Evolutionary conservation across 768 basidiomycete genomes (phyloP).

Genomic region (Naganishia vishniacii): DNA sequence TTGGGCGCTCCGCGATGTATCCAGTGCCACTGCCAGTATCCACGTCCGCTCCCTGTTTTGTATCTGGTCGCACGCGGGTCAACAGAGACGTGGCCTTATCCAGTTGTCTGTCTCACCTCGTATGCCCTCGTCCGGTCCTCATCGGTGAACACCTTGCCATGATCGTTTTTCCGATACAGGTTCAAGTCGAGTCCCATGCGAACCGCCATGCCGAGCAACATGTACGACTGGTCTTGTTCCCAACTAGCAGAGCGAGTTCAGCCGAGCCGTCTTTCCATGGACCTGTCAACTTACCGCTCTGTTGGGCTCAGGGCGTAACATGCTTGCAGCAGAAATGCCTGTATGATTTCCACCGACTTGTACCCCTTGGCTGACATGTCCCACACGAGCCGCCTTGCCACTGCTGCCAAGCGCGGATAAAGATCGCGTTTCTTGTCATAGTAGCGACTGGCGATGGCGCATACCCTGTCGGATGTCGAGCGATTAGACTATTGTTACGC

Average conservation of each 20-base stretch:
- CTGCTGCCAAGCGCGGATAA: constrained; percentile 60
- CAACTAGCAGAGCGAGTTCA: constrained; percentile 50
- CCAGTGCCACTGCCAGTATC: constrained; percentile 83
- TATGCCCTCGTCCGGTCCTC: constrained; percentile 70
- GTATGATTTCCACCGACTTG: constrained; percentile 80
- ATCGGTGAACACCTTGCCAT: constrained; percentile 64
- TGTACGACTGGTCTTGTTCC: constrained; percentile 93
- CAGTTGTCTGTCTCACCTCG: constrained; percentile 35
- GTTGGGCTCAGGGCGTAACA: constrained; percentile 91
- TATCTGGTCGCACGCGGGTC: no score
- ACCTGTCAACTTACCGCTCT: constrained; percentile 55
- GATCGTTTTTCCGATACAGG: constrained; percentile 74
- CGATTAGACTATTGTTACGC: neutral
- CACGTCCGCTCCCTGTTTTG: constrained; percentile 93
- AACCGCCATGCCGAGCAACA: constrained; percentile 77
- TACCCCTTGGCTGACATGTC: constrained; percentile 48
- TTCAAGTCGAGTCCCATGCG: constrained; percentile 97
- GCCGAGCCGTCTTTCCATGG: neutral
- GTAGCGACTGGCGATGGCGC: constrained; percentile 88
- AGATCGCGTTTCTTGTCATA: constrained; percentile 76
- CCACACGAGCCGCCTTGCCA: constrained; percentile 82
- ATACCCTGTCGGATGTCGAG: constrained; percentile 57
- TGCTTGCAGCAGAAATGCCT: constrained; percentile 83
- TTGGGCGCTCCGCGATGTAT: constrained; percentile 84
- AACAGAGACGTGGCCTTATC: no score